Evolutionary conservation across 768 basidiomycete genomes (phyloP).

Genomic region (Pholiota molesta): DNA sequence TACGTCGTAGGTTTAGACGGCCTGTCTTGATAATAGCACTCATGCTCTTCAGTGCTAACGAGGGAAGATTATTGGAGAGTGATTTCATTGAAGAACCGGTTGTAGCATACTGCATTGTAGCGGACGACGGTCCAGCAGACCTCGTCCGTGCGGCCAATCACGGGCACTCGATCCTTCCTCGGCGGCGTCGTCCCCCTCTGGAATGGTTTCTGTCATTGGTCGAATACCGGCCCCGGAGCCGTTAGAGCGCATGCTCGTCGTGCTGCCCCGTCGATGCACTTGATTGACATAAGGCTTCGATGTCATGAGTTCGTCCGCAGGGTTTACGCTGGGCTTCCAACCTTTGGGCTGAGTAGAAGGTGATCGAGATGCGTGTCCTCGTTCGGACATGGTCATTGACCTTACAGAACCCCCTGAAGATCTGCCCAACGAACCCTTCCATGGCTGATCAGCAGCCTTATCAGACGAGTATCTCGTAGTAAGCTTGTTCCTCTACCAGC

Average conservation of each 20-base stretch:
- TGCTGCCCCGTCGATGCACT: slow-evolving; percentile 50
- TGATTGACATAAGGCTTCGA: slow-evolving; percentile 19
- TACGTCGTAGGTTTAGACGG: slow-evolving; percentile 16
- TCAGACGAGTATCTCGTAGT: slow-evolving; percentile 18
- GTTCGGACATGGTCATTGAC: slow-evolving; percentile 33
- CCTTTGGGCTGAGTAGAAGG: slow-evolving; percentile 44
- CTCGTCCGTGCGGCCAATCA: slow-evolving; percentile 12
- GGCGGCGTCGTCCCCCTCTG: slow-evolving; percentile 35
- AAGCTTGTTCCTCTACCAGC: too few relatives aligned
- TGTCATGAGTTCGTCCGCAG: slow-evolving; percentile 41
- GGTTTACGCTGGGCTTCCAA: slow-evolving; percentile 51
- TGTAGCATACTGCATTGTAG: slow-evolving; percentile 29
- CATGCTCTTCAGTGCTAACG: slow-evolving; percentile 21
- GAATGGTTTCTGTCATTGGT: slow-evolving; percentile 41
- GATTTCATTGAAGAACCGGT: slow-evolving; percentile 21
- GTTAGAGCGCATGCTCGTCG: slow-evolving; percentile 50
- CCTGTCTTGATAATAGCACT: slow-evolving; percentile 20
- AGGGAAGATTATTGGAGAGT: slow-evolving; percentile 29
- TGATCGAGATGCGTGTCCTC: slow-evolving; percentile 32
- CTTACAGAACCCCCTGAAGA: slow-evolving; percentile 28
- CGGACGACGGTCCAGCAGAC: slow-evolving; percentile 22
- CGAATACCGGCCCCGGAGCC: slow-evolving; percentile 42
- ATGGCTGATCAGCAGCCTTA: slow-evolving; percentile 22
- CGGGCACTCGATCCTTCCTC: slow-evolving; percentile 15
- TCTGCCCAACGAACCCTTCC: slow-evolving; percentile 24